phyloP scores from a whole-genome alignment of 306 rosid species.

The Citrullus mucosospermus region DNA sequence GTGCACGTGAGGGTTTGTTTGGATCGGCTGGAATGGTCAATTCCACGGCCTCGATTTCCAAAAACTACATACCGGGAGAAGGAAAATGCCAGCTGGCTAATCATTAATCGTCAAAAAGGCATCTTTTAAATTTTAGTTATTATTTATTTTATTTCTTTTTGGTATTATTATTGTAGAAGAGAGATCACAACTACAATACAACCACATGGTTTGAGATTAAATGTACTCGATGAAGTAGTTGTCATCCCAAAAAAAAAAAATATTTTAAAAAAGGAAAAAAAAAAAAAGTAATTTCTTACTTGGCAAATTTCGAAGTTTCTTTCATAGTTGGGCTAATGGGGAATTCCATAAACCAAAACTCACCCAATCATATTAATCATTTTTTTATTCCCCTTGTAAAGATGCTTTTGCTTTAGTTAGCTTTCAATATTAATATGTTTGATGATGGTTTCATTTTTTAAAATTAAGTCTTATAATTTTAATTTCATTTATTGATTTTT shows the following conservation, averaged over 20 bases:
- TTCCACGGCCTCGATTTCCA: conserved; percentile 3
- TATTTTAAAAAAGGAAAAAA: no score
- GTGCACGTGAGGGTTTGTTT: conserved; percentile 3
- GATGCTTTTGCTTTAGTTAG: no score
- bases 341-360: no score
- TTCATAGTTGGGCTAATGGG: no score
- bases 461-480: no score
- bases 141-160: not conserved
- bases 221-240: not conserved
- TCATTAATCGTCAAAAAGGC: conserved; percentile 7
- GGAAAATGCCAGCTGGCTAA: conserved; percentile 7
- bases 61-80: not conserved
- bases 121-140: conserved; percentile 4
- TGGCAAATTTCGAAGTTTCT: not conserved
- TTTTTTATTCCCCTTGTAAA: no score
- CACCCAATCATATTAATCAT: no score
- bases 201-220: not conserved
- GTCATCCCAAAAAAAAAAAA: not conserved
- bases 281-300: not conserved
- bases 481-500: no score
- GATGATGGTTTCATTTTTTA: no score
- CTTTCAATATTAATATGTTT: no score
- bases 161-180: not conserved
- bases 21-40: conserved; percentile 6
- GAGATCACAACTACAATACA: no score